Conservation (phyloP, 495 filamentous ascomycete genomes). For the Articulospora tetracladia region DNA sequence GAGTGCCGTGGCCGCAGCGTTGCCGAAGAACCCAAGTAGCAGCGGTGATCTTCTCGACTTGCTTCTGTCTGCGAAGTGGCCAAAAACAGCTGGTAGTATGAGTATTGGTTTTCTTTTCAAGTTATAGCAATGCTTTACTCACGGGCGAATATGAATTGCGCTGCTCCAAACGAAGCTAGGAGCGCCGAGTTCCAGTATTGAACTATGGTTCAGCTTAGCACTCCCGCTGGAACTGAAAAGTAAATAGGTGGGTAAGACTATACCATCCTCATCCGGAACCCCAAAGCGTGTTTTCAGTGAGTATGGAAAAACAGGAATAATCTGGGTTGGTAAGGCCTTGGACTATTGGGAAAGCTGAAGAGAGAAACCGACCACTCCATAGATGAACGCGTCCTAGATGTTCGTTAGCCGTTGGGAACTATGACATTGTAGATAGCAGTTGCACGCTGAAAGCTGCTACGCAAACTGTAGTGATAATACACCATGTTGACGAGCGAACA, state of each 20-base stretch:
- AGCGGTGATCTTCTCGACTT: slow-evolving; percentile 65
- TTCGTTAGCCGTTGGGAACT: background rate
- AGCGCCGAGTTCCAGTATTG: slow-evolving; percentile 1
- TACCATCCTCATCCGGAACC: background rate
- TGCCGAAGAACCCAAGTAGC: slow-evolving; percentile 61
- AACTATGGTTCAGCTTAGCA: background rate
- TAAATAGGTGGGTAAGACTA: background rate
- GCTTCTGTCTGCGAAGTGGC: slow-evolving; percentile 51
- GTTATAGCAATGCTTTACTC: background rate
- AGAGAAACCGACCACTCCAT: background rate
- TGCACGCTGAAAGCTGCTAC: background rate
- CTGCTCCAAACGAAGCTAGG: background rate
- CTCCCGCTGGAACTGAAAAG: background rate
- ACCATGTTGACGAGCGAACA: background rate
- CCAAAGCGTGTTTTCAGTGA: background rate
- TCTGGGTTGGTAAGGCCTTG: background rate
- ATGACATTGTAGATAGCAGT: background rate
- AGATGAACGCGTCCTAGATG: background rate
- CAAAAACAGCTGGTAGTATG: slow-evolving; percentile 21
- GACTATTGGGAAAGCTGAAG: background rate
- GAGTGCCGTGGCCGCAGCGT: slow-evolving; percentile 64
- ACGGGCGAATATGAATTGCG: background rate
- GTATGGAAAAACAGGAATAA: slow-evolving; percentile 4
- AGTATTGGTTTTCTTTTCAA: background rate
- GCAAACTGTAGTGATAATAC: background rate